Base-by-base conservation (phyloP, 164 flowering plant genomes). In the Vitis riparia region DNA sequence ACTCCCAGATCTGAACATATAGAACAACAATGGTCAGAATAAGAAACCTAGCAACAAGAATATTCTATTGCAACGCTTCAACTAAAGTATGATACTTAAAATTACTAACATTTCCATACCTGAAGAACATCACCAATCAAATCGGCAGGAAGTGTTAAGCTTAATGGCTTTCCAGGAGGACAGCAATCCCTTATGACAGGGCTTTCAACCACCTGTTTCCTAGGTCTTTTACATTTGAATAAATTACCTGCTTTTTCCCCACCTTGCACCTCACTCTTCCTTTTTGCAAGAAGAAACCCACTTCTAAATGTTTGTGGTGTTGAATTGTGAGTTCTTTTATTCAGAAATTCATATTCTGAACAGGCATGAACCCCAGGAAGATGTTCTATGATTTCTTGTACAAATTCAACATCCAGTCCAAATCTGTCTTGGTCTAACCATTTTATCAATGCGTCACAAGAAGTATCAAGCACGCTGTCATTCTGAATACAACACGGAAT, bases 341-440 rank as follows among this genome's bases (percentile, higher is more conserved):
- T 76, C 75, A 90, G 68, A 76, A 62, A 57, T 76, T 79, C 75
- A 78, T 95, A 93, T 3, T 51, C 66, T 50, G 82, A 78, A 80
- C 97, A 91, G 17, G 73, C 65, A 50, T 72, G 71, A 51, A 68
- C 78, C 55, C 90, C 91, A 73, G 97, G 94, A 69, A 87, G 87
- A 70, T 83, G 86, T 77, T 93, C 99, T 37, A 95, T 73, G n/a
- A 90, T 72, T 83, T 93, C 99, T 79, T 88, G 93, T 64, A 95
- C 97, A 85, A 95, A 91, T 61, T 87, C 93, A 65, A 78, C 59
- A 69, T 92, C 96, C 53, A 92, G 73, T 65, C 98, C 98, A 88
- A 88, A 92, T 63, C 98, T 88, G 68, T 92, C 98, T 71, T 79
- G 86, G 52, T 80, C 80, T 70, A 91, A 69, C 98, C 98, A 92